Evolutionary conservation across 257 asterid genomes (phyloP).

Genomic region (Schizonepeta tenuifolia): DNA sequence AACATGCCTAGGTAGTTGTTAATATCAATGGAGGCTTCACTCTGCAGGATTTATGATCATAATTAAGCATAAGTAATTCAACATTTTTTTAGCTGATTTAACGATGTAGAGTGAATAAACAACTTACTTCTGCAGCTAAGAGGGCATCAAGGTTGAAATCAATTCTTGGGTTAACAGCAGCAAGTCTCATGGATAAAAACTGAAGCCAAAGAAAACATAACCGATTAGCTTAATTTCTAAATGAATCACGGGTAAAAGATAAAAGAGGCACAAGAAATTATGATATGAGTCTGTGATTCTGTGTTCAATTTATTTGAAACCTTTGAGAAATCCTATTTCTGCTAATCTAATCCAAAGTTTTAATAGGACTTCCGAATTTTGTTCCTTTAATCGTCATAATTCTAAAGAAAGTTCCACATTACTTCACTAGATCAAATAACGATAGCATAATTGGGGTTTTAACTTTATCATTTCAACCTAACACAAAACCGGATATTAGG

Average conservation of each 20-base stretch:
- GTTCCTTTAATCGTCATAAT: not conserved
- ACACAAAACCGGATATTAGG: conserved; percentile 1
- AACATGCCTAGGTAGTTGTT: conserved; percentile 55
- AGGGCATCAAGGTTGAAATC: conserved; percentile 71
- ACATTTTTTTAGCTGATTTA: conserved; percentile 10
- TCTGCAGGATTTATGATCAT: conserved; percentile 38
- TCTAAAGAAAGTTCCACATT: not conserved
- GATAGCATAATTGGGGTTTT: not conserved
- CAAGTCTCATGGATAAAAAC: conserved; percentile 93
- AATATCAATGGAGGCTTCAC: conserved; percentile 55
- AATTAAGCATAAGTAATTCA: not conserved
- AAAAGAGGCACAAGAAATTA: not conserved
- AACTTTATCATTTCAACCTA: conserved; percentile 3
- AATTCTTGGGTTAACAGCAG: conserved; percentile 79
- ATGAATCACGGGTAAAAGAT: conserved; percentile 15
- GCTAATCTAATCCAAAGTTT: not conserved
- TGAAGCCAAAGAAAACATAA: conserved; percentile 42
- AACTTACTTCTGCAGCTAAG: conserved; percentile 72
- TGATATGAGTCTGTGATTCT: not conserved
- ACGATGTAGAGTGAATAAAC: conserved; percentile 9
- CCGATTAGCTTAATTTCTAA: conserved; percentile 20
- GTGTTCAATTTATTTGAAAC: not conserved
- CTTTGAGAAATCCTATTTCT: not conserved
- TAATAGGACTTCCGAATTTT: not conserved
- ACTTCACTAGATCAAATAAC: not conserved